Percentiles rank a stretch among this genome's conserved stretches.
Conservation (phyloP, 441 rosid species). For the Adansonia gregorii region DNA sequence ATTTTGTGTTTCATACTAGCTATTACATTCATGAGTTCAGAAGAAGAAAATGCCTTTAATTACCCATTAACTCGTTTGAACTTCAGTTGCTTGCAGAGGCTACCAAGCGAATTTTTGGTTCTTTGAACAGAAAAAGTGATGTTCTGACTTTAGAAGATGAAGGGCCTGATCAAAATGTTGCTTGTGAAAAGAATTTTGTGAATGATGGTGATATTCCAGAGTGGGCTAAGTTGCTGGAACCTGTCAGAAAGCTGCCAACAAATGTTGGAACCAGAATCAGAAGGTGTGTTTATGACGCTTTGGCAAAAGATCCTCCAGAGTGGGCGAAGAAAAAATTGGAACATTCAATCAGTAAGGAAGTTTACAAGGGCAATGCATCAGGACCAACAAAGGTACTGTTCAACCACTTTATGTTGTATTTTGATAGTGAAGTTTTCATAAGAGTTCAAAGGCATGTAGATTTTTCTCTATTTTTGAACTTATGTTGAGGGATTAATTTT, state of each 20-base stretch:
- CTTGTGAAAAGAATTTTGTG: slow-evolving; percentile 50
- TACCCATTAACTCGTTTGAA: slow-evolving; percentile 30
- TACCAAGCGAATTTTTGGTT: slow-evolving; percentile 68
- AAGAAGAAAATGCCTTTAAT: slow-evolving; percentile 8
- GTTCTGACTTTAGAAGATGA: slow-evolving; percentile 71
- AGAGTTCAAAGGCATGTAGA: slow-evolving; percentile 13
- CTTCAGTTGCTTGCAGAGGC: slow-evolving; percentile 99
- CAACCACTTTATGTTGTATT: background rate
- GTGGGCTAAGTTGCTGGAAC: slow-evolving; percentile 87
- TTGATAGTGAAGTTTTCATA: slow-evolving; percentile 5
- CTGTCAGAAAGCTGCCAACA: slow-evolving; percentile 97
- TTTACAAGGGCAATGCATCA: slow-evolving; percentile 99
- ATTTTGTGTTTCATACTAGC: background rate
- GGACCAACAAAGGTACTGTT: slow-evolving; percentile 95
- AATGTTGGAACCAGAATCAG: slow-evolving; percentile 99
- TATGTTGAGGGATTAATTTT: background rate
- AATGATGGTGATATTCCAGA: slow-evolving; percentile 73
- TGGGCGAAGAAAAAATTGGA: slow-evolving; percentile 90
- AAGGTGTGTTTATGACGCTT: slow-evolving; percentile 87
- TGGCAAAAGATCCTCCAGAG: slow-evolving; percentile 86
- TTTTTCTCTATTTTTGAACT: background rate
- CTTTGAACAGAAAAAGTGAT: slow-evolving; percentile 60
- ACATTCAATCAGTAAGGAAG: slow-evolving; percentile 94
- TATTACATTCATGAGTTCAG: background rate
- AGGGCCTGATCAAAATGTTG: slow-evolving; percentile 54